Base-by-base conservation (phyloP, 768 basidiomycete species). In the Strobilomyces confusus region DNA sequence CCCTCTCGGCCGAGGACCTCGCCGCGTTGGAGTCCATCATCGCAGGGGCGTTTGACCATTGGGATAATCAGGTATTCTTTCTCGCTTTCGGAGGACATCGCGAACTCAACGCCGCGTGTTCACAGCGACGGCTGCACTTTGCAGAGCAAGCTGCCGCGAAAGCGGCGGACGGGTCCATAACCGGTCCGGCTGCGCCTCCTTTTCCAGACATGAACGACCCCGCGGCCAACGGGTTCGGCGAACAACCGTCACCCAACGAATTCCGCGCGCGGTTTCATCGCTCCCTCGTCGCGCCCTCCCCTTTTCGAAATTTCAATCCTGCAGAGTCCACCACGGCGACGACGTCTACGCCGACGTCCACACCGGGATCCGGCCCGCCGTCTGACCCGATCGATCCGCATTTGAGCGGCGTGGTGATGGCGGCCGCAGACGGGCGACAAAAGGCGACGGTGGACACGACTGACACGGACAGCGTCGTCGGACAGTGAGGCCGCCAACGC, bases 21-120 rank as follows among this genome's bases (percentile, higher is more conserved):
- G 83, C 82, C 3, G 82, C 86, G 11, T 72, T 92, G 46, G 87
- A 92, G 63, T 86, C 88, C 25, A 75, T 89, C 60, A 85, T 92
- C 43, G 89, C 90, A 6, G 84, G 87, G 42, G 89, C 89, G 17
- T 92, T 88, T 80, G 90, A 92, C 53, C 84, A 87, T 37, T 92
- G 90, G 90, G 85, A 92, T 61, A 81, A 83, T 59, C 84, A 86
- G 68, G 89, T 90, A 63, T 52, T 80, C 67, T 26, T 2, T 2
- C n/a, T 32, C n/a, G 34, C 19, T 25, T 30, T 29, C 45, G 29
- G 33, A 23, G 33, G 12, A 20, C 33, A 22, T 30, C 47, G 15
- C 41, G 9, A 13, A 12, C 46, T 65, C 43, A 51, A 25, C 5
- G 22, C 19, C 37, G 19, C 14, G 40, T 17, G 33, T 42, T 32